Evolutionary conservation across 23 red algal species (phyloP).

Genomic region (Cyanidium caldarium): DNA sequence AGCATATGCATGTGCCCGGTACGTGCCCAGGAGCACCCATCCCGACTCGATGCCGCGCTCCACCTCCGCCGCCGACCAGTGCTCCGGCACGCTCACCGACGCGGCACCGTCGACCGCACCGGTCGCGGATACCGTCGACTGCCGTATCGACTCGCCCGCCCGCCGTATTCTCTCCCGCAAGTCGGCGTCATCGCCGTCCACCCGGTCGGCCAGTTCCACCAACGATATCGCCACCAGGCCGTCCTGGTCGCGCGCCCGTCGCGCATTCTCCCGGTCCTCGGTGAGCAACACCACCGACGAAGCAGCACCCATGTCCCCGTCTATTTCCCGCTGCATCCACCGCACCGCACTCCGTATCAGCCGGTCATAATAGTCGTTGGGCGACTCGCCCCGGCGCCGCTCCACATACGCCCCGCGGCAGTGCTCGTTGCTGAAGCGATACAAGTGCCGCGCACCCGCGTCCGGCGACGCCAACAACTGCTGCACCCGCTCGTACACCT

Average conservation of each 20-base stretch:
- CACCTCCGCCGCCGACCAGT: constrained; percentile 39
- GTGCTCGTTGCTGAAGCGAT: constrained; percentile 39
- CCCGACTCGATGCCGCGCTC: constrained; percentile 26
- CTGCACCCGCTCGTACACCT: constrained; percentile 41
- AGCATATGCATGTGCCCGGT: constrained; percentile 47
- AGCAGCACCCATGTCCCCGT: constrained; percentile 5
- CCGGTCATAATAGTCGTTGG: constrained; percentile 30
- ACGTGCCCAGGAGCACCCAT: constrained; percentile 35
- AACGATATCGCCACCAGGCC: constrained; percentile 14
- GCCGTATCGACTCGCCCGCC: neutral
- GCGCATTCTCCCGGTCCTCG: constrained; percentile 17
- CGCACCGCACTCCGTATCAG: constrained; percentile 24
- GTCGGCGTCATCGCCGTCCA: constrained; percentile 19
- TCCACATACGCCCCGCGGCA: constrained; percentile 37
- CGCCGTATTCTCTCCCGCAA: constrained; percentile 3
- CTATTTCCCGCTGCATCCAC: constrained; percentile 23
- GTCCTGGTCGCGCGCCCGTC: constrained; percentile 2
- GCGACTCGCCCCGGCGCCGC: constrained; percentile 19
- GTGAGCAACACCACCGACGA: constrained; percentile 43
- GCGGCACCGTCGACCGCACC: constrained; percentile 7
- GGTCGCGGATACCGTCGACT: neutral
- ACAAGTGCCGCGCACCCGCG: constrained; percentile 17
- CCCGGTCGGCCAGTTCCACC: constrained; percentile 16
- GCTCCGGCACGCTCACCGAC: constrained; percentile 23
- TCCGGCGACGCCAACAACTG: constrained; percentile 35